These are phyloP conservation scores for Elaeis oleifera DNA, from an alignment of 202 grass and related monocot species.

Conservation along the genomic window DNA sequence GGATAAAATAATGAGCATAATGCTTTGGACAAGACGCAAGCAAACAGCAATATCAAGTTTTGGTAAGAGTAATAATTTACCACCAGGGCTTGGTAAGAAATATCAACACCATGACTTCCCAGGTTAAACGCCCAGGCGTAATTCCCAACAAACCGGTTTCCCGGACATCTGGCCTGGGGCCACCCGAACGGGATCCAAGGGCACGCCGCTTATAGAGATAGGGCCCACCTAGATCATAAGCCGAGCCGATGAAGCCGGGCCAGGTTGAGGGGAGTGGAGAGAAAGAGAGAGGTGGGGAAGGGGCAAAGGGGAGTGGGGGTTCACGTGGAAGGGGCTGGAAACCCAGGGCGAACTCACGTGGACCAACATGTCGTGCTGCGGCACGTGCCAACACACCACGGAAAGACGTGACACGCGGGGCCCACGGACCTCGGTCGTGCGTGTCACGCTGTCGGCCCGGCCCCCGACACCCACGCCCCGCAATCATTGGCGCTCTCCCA, in stretches of 20 bases:
- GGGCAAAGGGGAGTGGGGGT: slow-evolving; percentile 6
- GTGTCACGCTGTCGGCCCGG: slow-evolving; percentile 22
- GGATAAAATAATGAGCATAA: no score
- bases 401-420: neutral
- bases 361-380: slow-evolving; percentile 15
- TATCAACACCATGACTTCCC: no score
- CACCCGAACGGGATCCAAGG: no score
- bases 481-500: slow-evolving; percentile 14
- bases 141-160: no score
- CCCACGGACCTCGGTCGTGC: neutral
- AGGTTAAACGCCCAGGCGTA: no score
- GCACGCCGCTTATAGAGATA: no score
- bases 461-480: slow-evolving; percentile 15
- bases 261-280: neutral
- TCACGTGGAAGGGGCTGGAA: slow-evolving; percentile 28
- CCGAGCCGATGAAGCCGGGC: neutral
- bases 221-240: no score
- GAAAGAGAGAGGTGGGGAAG: neutral
- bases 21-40: no score
- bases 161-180: no score
- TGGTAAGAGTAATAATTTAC: no score
- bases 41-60: no score
- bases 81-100: no score
- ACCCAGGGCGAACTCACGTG: slow-evolving; percentile 8
- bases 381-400: slow-evolving; percentile 30